Conservation (phyloP, 306 rosid genomes). For the Vigna radiata region DNA sequence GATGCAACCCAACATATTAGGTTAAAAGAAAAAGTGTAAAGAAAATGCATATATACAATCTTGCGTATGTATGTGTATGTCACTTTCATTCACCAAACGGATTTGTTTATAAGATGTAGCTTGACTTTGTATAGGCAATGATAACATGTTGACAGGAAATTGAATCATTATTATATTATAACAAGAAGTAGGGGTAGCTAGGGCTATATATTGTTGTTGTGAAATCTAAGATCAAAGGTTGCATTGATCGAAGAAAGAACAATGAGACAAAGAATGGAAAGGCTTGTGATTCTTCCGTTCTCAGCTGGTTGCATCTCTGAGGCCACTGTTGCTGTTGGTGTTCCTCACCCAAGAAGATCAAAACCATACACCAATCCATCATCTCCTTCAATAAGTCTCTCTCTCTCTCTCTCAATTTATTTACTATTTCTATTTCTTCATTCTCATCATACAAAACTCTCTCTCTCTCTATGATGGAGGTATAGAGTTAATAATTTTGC, state of each 20-base stretch:
- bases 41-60: slow-evolving; percentile 6
- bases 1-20: not conserved
- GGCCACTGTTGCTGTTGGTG: slow-evolving; percentile 79
- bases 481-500: too few relatives aligned
- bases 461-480: too few relatives aligned
- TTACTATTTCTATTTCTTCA: not conserved
- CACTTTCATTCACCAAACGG: slow-evolving; percentile 68
- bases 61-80: slow-evolving; percentile 33
- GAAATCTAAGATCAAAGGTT: slow-evolving; percentile 34
- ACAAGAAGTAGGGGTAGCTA: slow-evolving; percentile 28
- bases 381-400: slow-evolving; percentile 66
- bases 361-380: slow-evolving; percentile 52
- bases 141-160: slow-evolving; percentile 47
- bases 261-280: slow-evolving; percentile 93
- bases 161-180: slow-evolving; percentile 39
- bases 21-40: slow-evolving; percentile 46
- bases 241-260: slow-evolving; percentile 29
- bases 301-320: slow-evolving; percentile 89
- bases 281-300: slow-evolving; percentile 92
- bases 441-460: not conserved
- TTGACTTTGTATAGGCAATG: slow-evolving; percentile 59
- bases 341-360: slow-evolving; percentile 69
- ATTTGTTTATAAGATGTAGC: slow-evolving; percentile 48
- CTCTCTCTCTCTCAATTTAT: slow-evolving; percentile 35
- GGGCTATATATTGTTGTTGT: slow-evolving; percentile 43